A percentile compares a stretch with the other conserved stretches of the same genome.
Evolutionary conservation across 2,329 filamentous ascomycete species (phyloP).

Genomic region (Neurospora sp.): DNA sequence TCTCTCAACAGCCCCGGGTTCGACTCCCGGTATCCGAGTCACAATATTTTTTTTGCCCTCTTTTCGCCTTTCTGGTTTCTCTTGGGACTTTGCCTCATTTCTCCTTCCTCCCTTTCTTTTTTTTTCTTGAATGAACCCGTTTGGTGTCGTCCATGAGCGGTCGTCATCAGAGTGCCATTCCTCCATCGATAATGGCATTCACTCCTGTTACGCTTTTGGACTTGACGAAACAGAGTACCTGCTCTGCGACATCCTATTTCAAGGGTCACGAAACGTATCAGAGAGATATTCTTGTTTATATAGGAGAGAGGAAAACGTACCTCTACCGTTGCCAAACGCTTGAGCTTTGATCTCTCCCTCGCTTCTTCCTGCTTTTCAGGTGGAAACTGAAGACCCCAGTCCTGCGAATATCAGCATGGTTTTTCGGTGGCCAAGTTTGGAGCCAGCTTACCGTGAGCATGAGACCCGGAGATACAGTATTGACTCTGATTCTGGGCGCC

Average conservation of each 20-base stretch:
- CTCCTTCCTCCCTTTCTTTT: not conserved
- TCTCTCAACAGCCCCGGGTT: not conserved
- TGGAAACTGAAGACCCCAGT: conserved; percentile 55
- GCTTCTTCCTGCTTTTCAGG: conserved; percentile 43
- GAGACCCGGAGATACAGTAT: conserved; percentile 46
- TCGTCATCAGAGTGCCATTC: conserved; percentile 12
- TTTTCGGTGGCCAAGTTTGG: not conserved
- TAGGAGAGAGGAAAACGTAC: conserved; percentile 11
- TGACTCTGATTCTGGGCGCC: conserved; percentile 48
- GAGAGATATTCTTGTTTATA: not conserved
- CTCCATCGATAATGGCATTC: conserved; percentile 41
- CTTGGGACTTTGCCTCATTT: no score
- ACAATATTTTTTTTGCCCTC: not conserved
- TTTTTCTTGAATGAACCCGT: no score
- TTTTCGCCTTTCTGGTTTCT: not conserved
- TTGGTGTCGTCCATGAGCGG: not conserved
- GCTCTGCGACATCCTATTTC: conserved; percentile 41
- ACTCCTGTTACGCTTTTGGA: conserved; percentile 41
- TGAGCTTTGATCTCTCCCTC: conserved; percentile 48
- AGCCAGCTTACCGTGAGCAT: conserved; percentile 32
- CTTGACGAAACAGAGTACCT: conserved; percentile 39
- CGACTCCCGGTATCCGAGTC: not conserved
- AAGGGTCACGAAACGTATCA: not conserved
- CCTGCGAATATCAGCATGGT: conserved; percentile 22
- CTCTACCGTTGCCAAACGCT: conserved; percentile 47